phyloP scores from a whole-genome alignment of 129 eudicot genomes.

The Pseudognaphalium luteoalbum region DNA sequence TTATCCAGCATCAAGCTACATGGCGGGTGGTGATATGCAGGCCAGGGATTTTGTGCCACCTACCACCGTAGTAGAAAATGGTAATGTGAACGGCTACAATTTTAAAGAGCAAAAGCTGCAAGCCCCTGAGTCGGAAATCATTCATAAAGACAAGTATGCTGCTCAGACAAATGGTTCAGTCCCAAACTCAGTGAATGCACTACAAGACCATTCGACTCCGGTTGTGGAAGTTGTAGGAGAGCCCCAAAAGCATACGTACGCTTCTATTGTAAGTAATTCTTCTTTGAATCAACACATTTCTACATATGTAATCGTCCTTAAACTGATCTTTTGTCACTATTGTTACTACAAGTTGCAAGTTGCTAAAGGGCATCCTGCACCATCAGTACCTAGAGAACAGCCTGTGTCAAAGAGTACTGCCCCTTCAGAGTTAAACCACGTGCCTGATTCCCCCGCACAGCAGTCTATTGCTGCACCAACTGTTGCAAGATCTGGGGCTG shows the following conservation, averaged over 20 bases:
- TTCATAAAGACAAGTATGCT: conserved; percentile 47
- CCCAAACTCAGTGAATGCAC: conserved; percentile 46
- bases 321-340: conserved; percentile 22
- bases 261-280: conserved; percentile 76
- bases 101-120: conserved; percentile 60
- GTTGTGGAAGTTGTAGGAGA: conserved; percentile 68
- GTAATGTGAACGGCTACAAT: conserved; percentile 43
- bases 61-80: conserved; percentile 56
- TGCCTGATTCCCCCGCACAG: conserved; percentile 45
- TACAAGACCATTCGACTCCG: conserved; percentile 45
- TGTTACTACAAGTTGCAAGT: conserved; percentile 58
- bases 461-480: conserved; percentile 47
- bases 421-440: conserved; percentile 58
- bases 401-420: conserved; percentile 46
- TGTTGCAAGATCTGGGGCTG: conserved; percentile 44
- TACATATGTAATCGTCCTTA: neutral
- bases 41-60: conserved; percentile 60
- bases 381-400: conserved; percentile 43
- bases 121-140: conserved; percentile 49
- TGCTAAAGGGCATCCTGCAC: conserved; percentile 65
- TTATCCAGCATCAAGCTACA: conserved; percentile 61
- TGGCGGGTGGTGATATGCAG: conserved; percentile 52
- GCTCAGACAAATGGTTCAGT: conserved; percentile 78
- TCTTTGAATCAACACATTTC: conserved; percentile 1
- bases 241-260: conserved; percentile 95